Evolutionary conservation across 75 land plant species (phyloP).

Genomic region (Chamaecyparis obtusa): DNA sequence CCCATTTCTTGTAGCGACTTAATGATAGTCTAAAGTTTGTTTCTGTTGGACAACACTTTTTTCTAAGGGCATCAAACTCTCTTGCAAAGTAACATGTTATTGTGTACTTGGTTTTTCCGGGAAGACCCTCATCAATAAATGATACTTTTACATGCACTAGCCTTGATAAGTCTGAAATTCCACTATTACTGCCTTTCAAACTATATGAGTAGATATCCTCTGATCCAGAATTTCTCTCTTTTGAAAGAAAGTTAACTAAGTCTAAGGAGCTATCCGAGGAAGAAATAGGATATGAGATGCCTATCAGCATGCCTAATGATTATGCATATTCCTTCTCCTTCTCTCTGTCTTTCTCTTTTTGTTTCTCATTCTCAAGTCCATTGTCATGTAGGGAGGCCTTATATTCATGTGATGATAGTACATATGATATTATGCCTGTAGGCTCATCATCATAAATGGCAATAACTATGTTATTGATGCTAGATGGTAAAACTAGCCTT

Average conservation of each 20-base stretch:
- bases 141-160: constrained; percentile 51
- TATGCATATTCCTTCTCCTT: constrained; percentile 23
- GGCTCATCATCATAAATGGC: constrained; percentile 94
- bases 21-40: constrained; percentile 74
- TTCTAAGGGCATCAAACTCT: constrained; percentile 81
- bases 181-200: neutral
- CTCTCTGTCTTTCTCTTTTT: constrained; percentile 17
- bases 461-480: constrained; percentile 48
- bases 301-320: neutral
- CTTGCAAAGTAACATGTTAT: constrained; percentile 87
- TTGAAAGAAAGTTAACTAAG: constrained; percentile 28
- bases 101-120: constrained; percentile 62
- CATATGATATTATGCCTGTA: constrained; percentile 82
- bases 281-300: constrained; percentile 19
- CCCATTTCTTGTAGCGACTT: constrained; percentile 89
- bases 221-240: constrained; percentile 24
- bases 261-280: constrained; percentile 32
- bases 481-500: constrained; percentile 48
- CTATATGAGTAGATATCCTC: constrained; percentile 5
- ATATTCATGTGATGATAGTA: constrained; percentile 63
- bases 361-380: constrained; percentile 23
- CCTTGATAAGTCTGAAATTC: constrained; percentile 20
- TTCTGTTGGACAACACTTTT: constrained; percentile 79
- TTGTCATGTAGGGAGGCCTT: constrained; percentile 33
- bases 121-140: constrained; percentile 56